Conservation (phyloP, 2,329 filamentous ascomycete genomes). For the Pseudogymnoascus sp. region DNA sequence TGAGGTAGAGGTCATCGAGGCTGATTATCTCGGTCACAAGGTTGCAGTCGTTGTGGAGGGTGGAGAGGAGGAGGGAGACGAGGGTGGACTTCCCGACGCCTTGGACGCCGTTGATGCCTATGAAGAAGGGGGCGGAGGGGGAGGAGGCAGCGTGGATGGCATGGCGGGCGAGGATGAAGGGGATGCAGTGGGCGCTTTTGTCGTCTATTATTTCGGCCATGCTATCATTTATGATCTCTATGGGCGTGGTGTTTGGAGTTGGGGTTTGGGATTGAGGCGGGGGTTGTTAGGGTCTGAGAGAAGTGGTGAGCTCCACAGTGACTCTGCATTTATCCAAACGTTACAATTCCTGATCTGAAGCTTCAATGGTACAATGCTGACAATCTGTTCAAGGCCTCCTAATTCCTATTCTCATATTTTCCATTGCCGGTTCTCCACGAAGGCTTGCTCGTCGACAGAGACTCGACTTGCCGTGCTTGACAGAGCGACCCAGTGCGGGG, state of each 20-base stretch:
- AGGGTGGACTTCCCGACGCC: slow-evolving; percentile 90
- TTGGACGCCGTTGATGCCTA: slow-evolving; percentile 87
- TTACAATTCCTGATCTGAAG: background rate
- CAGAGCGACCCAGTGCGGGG: background rate
- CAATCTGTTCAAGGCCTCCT: background rate
- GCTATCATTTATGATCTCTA: background rate
- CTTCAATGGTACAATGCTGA: background rate
- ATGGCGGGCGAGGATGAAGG: slow-evolving; percentile 63
- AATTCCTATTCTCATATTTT: background rate
- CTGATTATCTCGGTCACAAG: slow-evolving; percentile 52
- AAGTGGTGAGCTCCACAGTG: background rate
- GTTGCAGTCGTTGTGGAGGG: slow-evolving; percentile 44
- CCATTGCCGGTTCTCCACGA: background rate
- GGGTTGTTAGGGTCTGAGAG: background rate
- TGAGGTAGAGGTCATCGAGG: slow-evolving; percentile 65
- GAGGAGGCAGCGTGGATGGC: slow-evolving; percentile 38
- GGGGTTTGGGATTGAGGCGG: background rate
- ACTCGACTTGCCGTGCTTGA: background rate
- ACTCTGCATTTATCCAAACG: background rate
- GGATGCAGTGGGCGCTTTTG: slow-evolving; percentile 69
- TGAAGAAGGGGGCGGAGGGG: slow-evolving; percentile 58
- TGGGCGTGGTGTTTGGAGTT: background rate
- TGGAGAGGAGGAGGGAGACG: slow-evolving; percentile 55
- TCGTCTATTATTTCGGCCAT: slow-evolving; percentile 61
- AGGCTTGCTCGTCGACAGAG: background rate